These are phyloP conservation scores for Leccinellum albellum DNA, from an alignment of 768 basidiomycete species.

Conservation along the genomic window DNA sequence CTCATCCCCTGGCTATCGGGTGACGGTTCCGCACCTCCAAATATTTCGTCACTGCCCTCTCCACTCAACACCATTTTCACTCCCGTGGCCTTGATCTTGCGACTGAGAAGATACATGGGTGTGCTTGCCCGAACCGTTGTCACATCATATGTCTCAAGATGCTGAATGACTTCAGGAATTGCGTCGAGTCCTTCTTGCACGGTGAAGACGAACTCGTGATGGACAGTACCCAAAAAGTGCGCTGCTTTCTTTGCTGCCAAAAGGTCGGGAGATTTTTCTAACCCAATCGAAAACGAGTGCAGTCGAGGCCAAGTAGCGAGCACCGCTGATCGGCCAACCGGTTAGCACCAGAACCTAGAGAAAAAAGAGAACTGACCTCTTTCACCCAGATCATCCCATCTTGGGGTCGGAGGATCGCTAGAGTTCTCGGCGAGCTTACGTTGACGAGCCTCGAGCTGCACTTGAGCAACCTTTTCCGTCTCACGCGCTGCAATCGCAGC, in stretches of 20 bases:
- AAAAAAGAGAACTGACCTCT: constrained; percentile 39
- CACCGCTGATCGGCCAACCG: constrained; percentile 43
- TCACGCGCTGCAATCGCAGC: constrained; percentile 93
- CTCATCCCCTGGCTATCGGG: background rate
- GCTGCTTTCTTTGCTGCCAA: constrained; percentile 93
- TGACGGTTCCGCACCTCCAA: constrained; percentile 61
- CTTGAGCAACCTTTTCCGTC: constrained; percentile 85
- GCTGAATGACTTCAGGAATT: constrained; percentile 95
- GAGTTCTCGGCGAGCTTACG: constrained; percentile 48
- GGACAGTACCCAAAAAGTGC: constrained; percentile 87
- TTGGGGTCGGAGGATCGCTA: constrained; percentile 59
- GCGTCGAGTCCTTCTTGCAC: constrained; percentile 98
- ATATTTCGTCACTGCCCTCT: constrained; percentile 96
- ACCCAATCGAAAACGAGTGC: constrained; percentile 96
- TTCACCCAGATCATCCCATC: constrained; percentile 44
- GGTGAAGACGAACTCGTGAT: constrained; percentile 97
- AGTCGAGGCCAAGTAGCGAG: constrained; percentile 91
- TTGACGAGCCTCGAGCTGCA: constrained; percentile 67
- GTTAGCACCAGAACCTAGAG: background rate
- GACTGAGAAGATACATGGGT: constrained; percentile 96
- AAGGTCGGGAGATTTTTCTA: constrained; percentile 95
- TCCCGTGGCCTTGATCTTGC: constrained; percentile 99
- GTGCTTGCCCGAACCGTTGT: constrained; percentile 97
- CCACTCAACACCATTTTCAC: constrained; percentile 99
- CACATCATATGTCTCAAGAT: constrained; percentile 98